Evolutionary conservation across 2,329 filamentous ascomycete genomes (phyloP).

Genomic region (Cytospora piceae): DNA sequence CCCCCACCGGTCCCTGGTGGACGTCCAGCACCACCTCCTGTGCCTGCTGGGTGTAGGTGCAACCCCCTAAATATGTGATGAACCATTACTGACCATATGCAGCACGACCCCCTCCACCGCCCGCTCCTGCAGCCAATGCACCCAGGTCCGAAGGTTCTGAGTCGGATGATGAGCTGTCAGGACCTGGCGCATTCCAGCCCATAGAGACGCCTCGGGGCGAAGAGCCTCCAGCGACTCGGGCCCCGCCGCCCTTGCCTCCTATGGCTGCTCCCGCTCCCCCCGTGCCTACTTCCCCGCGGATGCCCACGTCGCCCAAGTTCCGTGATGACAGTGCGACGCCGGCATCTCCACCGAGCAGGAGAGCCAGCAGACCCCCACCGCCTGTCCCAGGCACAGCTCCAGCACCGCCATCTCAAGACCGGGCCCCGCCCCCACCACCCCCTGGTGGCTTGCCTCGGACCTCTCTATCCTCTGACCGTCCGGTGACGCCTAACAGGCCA

Average conservation of each 20-base stretch:
- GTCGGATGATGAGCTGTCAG: conserved; percentile 85
- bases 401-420: conserved; percentile 53
- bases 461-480: conserved; percentile 60
- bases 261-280: conserved; percentile 48
- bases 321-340: conserved; percentile 43
- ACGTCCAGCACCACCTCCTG: conserved; percentile 59
- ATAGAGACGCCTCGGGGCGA: conserved; percentile 46
- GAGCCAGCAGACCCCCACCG: conserved; percentile 60
- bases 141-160: conserved; percentile 75
- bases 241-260: conserved; percentile 50
- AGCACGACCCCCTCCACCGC: conserved; percentile 67
- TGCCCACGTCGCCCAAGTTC: conserved; percentile 43
- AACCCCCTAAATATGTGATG: conserved; percentile 10
- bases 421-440: conserved; percentile 71
- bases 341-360: conserved; percentile 51
- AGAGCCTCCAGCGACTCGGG: conserved; percentile 43
- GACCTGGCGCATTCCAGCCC: conserved; percentile 49
- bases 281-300: conserved; percentile 42
- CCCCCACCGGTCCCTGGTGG: conserved; percentile 53
- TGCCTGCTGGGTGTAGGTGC: conserved; percentile 65
- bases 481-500: conserved; percentile 47
- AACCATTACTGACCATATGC: conserved; percentile 36
- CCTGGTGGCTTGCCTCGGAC: conserved; percentile 58
- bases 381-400: conserved; percentile 64
- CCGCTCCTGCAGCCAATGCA: conserved; percentile 59